Percentiles rank a stretch among this genome's conserved stretches.
These are phyloP conservation scores for Lachancea nothofagi DNA, from an alignment of 805 yeast species.

Conservation along the genomic window DNA sequence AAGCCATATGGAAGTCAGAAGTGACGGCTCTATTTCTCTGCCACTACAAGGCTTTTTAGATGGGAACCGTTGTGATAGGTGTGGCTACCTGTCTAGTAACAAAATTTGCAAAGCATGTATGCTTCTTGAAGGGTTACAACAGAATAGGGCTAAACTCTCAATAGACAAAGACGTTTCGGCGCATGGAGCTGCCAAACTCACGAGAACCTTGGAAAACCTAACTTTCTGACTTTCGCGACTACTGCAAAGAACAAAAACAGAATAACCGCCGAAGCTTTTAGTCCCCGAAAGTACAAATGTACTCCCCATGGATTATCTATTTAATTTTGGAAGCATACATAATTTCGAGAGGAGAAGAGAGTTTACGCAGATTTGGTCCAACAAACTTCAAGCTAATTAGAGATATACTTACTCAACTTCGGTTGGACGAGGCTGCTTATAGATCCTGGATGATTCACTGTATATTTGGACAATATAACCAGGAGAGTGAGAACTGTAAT, in stretches of 20 bases:
- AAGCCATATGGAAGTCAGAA: slow-evolving; percentile 45
- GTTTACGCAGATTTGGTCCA: too few relatives aligned
- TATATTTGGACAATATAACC: too few relatives aligned
- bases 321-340: too few relatives aligned
- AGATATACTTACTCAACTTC: too few relatives aligned
- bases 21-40: slow-evolving; percentile 59
- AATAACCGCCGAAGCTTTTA: too few relatives aligned
- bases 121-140: slow-evolving; percentile 76
- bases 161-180: slow-evolving; percentile 48
- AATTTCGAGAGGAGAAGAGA: too few relatives aligned
- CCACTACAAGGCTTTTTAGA: slow-evolving; percentile 40
- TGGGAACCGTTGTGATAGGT: slow-evolving; percentile 75
- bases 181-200: slow-evolving; percentile 59
- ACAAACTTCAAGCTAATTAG: too few relatives aligned
- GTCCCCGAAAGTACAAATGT: too few relatives aligned
- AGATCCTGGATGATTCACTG: too few relatives aligned
- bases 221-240: slow-evolving; percentile 40
- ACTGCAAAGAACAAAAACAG: too few relatives aligned
- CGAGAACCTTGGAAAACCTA: slow-evolving; percentile 58
- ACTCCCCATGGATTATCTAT: too few relatives aligned
- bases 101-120: slow-evolving; percentile 90
- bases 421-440: background rate
- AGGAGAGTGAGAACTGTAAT: background rate
- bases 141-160: slow-evolving; percentile 58
- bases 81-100: slow-evolving; percentile 90